phyloP scores from a whole-genome alignment of 805 yeast genomes.

The Saccharomycopsis olivae region DNA sequence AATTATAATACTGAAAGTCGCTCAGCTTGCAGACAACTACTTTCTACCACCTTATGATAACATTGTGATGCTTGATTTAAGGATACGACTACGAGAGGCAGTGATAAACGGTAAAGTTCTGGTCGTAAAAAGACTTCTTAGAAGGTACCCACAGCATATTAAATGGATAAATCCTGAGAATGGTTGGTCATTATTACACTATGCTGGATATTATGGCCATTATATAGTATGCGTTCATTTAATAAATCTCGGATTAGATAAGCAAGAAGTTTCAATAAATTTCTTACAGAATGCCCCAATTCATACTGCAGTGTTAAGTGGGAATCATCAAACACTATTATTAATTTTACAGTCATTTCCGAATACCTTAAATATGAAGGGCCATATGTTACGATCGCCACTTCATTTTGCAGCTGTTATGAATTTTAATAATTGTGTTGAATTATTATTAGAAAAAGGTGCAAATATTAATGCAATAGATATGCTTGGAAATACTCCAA shows the following conservation, averaged over 20 bases:
- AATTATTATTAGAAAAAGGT: conserved; percentile 57
- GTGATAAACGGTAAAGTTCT: conserved; percentile 50
- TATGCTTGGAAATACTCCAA: conserved; percentile 65
- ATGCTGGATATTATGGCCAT: conserved; percentile 66
- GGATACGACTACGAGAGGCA: conserved; percentile 57
- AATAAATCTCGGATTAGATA: conserved; percentile 47
- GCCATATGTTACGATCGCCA: conserved; percentile 44
- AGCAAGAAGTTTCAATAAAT: conserved; percentile 37
- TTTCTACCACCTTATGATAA: too few relatives aligned
- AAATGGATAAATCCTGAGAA: conserved; percentile 56
- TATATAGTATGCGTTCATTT: conserved; percentile 55
- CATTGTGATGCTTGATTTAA: conserved; percentile 45
- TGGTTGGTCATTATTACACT: conserved; percentile 81
- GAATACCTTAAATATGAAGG: conserved; percentile 38
- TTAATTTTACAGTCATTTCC: conserved; percentile 51
- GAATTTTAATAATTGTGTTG: conserved; percentile 54
- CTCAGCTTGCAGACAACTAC: too few relatives aligned
- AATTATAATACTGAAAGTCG: too few relatives aligned
- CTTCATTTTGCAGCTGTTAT: conserved; percentile 55
- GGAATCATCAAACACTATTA: conserved; percentile 65
- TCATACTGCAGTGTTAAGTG: conserved; percentile 55
- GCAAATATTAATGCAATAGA: conserved; percentile 71
- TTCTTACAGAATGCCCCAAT: conserved; percentile 54
- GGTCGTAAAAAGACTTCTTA: conserved; percentile 54
- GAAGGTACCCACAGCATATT: conserved; percentile 56